A percentile compares a stretch with the other conserved stretches of the same genome.
phyloP scores from a whole-genome alignment of 495 filamentous ascomycete species.

The Xylaria castorea region DNA sequence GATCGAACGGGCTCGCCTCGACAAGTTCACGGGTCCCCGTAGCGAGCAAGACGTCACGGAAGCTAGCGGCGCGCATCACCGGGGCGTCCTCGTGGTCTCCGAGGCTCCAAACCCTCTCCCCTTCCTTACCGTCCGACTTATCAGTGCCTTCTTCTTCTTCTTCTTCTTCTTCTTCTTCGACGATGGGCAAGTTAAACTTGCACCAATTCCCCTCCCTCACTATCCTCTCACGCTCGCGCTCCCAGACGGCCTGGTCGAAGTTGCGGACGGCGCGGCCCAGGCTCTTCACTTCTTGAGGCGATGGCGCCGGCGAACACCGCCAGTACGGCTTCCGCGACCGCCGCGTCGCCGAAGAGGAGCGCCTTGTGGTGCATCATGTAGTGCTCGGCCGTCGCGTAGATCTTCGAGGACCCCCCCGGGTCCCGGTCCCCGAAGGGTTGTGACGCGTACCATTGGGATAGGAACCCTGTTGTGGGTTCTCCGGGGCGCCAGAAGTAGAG shows the following conservation, averaged over 20 bases:
- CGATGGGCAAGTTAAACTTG: conserved; percentile 57
- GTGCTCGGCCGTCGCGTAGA: conserved; percentile 50
- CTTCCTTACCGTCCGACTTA: too few species aligned
- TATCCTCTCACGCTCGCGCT: conserved; percentile 57
- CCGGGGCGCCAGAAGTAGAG: conserved; percentile 42
- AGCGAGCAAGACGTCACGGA: conserved; percentile 56
- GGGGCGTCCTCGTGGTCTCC: background rate
- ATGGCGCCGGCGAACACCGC: conserved; percentile 29
- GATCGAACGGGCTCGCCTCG: conserved; percentile 67
- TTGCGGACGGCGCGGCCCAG: conserved; percentile 63
- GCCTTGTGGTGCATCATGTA: conserved; percentile 74
- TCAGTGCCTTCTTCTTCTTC: background rate
- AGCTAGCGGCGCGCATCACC: conserved; percentile 17
- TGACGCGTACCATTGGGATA: conserved; percentile 44
- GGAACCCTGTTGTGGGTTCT: conserved; percentile 38
- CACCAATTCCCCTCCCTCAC: conserved; percentile 65
- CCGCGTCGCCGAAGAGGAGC: conserved; percentile 56
- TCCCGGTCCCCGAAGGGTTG: conserved; percentile 40
- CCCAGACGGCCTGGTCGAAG: conserved; percentile 63
- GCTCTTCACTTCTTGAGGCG: conserved; percentile 55
- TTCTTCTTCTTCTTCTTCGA: background rate
- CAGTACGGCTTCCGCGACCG: conserved; percentile 52
- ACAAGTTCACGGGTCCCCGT: conserved; percentile 68
- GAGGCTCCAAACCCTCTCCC: background rate
- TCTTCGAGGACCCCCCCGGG: conserved; percentile 12